A percentile compares a stretch with the other conserved stretches of the same genome.
Conservation (phyloP, 1,139 yeast species). For the Blastobotrys serpentis region DNA sequence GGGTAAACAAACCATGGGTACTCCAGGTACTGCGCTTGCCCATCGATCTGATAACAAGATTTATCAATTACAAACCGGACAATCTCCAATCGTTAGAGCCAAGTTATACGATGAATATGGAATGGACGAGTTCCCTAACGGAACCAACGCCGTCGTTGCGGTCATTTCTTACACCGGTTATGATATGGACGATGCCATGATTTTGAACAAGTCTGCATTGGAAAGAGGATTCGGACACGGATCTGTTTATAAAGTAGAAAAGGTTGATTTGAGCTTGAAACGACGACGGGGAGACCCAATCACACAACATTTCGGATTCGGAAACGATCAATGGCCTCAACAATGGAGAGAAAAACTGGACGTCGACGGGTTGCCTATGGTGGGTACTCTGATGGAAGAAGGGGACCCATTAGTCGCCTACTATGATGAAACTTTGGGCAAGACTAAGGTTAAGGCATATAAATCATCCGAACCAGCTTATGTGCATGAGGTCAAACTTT, state of each 20-base stretch:
- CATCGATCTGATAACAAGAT: slow-evolving; percentile 95
- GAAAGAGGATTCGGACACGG: slow-evolving; percentile 99
- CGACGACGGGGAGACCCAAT: slow-evolving; percentile 94
- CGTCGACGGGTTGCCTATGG: slow-evolving; percentile 87
- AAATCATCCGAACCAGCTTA: slow-evolving; percentile 94
- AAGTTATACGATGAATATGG: slow-evolving; percentile 93
- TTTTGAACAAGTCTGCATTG: slow-evolving; percentile 91
- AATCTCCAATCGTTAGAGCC: slow-evolving; percentile 96
- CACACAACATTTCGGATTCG: slow-evolving; percentile 93
- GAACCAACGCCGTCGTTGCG: slow-evolving; percentile 97
- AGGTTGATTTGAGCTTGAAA: slow-evolving; percentile 73
- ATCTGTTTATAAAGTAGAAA: slow-evolving; percentile 91
- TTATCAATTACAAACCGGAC: slow-evolving; percentile 94
- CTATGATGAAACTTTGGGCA: slow-evolving; percentile 86
- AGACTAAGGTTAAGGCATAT: slow-evolving; percentile 87
- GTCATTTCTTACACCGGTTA: slow-evolving; percentile 98
- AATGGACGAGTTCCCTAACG: slow-evolving; percentile 97
- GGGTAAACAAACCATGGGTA: slow-evolving; percentile 99
- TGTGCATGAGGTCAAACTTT: slow-evolving; percentile 89
- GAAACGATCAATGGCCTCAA: slow-evolving; percentile 88
- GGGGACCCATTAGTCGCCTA: slow-evolving; percentile 96
- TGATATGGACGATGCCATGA: slow-evolving; percentile 99
- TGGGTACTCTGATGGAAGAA: slow-evolving; percentile 85
- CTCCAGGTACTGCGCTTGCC: slow-evolving; percentile 92
- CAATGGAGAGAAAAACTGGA: slow-evolving; percentile 86